These are phyloP conservation scores for Codiaeum variegatum DNA, from an alignment of 441 rosid genomes.

Conservation along the genomic window DNA sequence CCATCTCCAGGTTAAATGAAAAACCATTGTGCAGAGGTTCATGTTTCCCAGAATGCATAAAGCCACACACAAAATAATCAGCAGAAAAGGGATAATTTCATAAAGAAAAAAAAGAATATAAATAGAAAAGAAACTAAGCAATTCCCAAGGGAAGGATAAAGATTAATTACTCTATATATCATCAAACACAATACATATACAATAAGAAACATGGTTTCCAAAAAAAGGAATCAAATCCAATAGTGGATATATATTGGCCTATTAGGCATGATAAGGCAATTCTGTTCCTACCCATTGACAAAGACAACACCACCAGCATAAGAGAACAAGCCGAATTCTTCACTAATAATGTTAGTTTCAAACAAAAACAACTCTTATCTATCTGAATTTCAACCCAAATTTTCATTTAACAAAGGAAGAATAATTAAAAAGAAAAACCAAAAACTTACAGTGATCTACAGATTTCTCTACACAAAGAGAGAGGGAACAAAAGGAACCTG, in stretches of 20 bases:
- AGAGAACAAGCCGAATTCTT: neutral
- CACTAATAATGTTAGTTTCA: neutral
- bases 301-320: neutral
- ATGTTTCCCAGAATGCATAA: neutral
- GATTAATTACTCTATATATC: neutral
- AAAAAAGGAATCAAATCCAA: neutral
- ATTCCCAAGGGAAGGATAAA: neutral
- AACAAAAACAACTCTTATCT: neutral
- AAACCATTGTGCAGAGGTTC: neutral
- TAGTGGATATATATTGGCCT: neutral
- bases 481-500: neutral
- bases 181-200: neutral
- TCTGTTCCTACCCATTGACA: neutral
- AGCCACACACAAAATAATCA: neutral
- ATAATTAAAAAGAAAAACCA: neutral
- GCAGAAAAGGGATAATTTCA: neutral
- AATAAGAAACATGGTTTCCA: neutral
- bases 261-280: neutral
- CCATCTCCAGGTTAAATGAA: neutral
- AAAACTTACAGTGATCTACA: neutral
- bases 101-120: neutral
- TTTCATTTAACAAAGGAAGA: neutral
- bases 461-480: neutral
- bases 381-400: neutral
- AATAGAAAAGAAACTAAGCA: too few relatives aligned